phyloP scores from a whole-genome alignment of 2,329 filamentous ascomycete genomes.

The Fusarium mangiferae region DNA sequence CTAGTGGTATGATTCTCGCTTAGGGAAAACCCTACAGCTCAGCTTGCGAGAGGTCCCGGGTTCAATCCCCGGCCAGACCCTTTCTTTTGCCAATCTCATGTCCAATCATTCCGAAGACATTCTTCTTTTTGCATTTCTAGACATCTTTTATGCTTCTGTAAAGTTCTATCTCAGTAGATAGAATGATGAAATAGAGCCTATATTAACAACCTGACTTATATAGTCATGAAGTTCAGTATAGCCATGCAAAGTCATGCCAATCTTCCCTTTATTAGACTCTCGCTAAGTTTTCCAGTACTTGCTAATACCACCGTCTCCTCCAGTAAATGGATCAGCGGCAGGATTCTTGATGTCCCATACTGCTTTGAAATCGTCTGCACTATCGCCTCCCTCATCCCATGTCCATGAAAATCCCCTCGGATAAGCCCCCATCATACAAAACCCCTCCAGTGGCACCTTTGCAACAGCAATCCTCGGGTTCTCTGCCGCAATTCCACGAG shows the following conservation, averaged over 20 bases:
- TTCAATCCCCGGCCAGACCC: conserved; percentile 59
- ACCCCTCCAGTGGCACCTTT: neutral
- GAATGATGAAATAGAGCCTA: fast-evolving
- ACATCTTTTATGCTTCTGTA: fast-evolving
- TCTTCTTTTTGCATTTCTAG: neutral
- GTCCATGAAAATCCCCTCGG: conserved; percentile 9
- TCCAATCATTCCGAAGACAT: too few relatives aligned
- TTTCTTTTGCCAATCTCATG: conserved; percentile 30
- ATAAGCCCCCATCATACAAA: conserved; percentile 23
- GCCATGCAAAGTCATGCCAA: fast-evolving
- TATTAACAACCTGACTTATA: fast-evolving
- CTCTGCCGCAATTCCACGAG: neutral
- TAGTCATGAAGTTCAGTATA: fast-evolving
- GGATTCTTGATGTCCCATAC: neutral
- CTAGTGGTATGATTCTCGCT: conserved; percentile 79
- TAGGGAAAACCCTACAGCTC: conserved; percentile 61
- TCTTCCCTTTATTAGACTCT: fast-evolving
- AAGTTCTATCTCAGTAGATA: fast-evolving
- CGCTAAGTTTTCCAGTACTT: neutral
- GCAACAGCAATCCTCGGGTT: neutral
- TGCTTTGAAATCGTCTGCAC: neutral
- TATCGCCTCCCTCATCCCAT: conserved; percentile 19
- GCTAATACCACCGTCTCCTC: neutral
- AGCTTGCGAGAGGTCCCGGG: conserved; percentile 57
- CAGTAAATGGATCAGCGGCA: conserved; percentile 1